These are phyloP conservation scores for Suillus bovinus DNA, from an alignment of 768 basidiomycete species.

Conservation along the genomic window DNA sequence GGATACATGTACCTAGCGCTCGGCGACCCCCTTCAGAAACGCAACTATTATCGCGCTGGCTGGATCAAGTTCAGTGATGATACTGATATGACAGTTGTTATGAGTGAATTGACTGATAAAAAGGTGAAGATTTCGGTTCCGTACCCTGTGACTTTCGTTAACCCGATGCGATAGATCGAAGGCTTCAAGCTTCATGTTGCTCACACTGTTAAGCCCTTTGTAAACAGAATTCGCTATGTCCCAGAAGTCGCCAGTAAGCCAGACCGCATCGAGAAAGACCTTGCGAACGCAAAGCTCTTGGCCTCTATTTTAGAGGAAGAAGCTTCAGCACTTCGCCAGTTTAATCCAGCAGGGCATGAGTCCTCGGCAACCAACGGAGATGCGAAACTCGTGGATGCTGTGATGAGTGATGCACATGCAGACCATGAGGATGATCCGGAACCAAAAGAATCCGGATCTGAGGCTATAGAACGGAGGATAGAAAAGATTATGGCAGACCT, in stretches of 20 bases:
- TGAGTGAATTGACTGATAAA: slow-evolving; percentile 76
- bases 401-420: slow-evolving; percentile 33
- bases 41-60: slow-evolving; percentile 92
- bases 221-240: slow-evolving; percentile 74
- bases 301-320: slow-evolving; percentile 77
- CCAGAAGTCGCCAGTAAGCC: slow-evolving; percentile 82
- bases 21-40: slow-evolving; percentile 90
- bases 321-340: slow-evolving; percentile 50
- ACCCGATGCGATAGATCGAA: slow-evolving; percentile 66
- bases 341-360: slow-evolving; percentile 24
- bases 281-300: slow-evolving; percentile 72
- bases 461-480: slow-evolving; percentile 80
- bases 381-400: slow-evolving; percentile 29
- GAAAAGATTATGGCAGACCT: slow-evolving; percentile 75
- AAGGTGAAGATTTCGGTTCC: slow-evolving; percentile 55
- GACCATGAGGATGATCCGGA: slow-evolving; percentile 48
- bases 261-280: slow-evolving; percentile 79
- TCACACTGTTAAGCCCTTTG: slow-evolving; percentile 76
- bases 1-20: slow-evolving; percentile 90
- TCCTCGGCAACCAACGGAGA: slow-evolving; percentile 29
- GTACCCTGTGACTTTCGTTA: slow-evolving; percentile 4
- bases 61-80: slow-evolving; percentile 90
- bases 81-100: slow-evolving; percentile 74
- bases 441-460: slow-evolving; percentile 65
- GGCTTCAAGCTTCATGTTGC: slow-evolving; percentile 93